Conservation (phyloP, 1,284 basidiomycete species). For the Leccinum griseonigrum region DNA sequence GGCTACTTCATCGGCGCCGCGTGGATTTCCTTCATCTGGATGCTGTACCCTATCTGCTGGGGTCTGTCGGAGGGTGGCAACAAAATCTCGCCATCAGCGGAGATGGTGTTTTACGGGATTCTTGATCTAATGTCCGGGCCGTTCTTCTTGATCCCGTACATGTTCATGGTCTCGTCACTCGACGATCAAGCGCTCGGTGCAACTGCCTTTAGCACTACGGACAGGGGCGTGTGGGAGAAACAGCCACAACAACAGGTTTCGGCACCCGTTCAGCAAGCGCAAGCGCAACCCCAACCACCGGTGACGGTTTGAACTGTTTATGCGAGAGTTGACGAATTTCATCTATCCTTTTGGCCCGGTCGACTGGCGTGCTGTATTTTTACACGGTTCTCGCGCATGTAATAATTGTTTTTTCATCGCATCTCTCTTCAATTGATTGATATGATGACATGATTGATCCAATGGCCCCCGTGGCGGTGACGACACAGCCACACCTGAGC, state of each 20-base stretch:
- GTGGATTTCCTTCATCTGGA: conserved; percentile 48
- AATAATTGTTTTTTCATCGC: background rate
- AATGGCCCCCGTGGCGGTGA: conserved; percentile 10
- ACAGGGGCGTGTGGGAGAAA: conserved; percentile 7
- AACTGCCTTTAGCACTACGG: conserved; percentile 13
- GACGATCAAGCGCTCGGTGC: conserved; percentile 27
- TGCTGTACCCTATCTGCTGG: conserved; percentile 51
- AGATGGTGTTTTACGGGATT: conserved; percentile 59
- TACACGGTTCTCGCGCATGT: background rate
- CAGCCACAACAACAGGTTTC: background rate
- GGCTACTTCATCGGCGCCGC: conserved; percentile 41
- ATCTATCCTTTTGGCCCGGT: background rate
- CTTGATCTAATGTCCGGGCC: conserved; percentile 58
- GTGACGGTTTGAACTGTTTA: background rate
- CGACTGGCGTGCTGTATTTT: background rate
- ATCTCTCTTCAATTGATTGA: background rate
- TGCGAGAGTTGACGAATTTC: background rate
- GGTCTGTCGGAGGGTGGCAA: conserved; percentile 48
- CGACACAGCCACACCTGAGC: conserved; percentile 18
- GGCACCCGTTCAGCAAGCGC: background rate
- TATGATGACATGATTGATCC: background rate
- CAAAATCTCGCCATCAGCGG: conserved; percentile 42
- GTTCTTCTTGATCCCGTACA: conserved; percentile 39
- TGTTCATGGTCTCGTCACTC: conserved; percentile 32
- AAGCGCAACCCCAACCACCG: background rate